A percentile compares a stretch with the other conserved stretches of the same genome.
phyloP scores from a whole-genome alignment of 129 eudicot species.

The Tagetes erecta region DNA sequence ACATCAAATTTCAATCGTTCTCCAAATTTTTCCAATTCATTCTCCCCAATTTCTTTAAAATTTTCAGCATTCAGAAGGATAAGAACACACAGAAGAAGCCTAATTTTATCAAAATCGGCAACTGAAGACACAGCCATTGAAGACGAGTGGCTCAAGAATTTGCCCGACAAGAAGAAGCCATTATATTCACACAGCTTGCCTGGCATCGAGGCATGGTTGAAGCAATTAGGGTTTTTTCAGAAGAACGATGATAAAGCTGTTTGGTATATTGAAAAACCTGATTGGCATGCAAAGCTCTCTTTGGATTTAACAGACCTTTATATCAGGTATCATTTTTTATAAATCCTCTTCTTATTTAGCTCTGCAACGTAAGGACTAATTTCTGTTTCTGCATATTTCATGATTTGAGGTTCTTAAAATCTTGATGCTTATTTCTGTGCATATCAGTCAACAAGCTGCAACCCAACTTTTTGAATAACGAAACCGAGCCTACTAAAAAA shows the following conservation, averaged over 20 bases:
- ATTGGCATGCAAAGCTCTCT: conserved; percentile 89
- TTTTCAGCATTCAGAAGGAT: conserved; percentile 25
- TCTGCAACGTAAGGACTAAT: not conserved
- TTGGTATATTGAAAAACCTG: conserved; percentile 77
- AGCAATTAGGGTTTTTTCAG: conserved; percentile 71
- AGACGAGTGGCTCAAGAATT: conserved; percentile 75
- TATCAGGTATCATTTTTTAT: conserved; percentile 56
- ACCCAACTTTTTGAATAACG: too few species aligned
- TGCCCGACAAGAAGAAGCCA: conserved; percentile 90
- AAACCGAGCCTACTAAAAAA: too few species aligned
- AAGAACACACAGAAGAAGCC: conserved; percentile 35
- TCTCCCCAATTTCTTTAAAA: conserved; percentile 33
- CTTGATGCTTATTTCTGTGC: too few species aligned
- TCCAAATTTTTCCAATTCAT: conserved; percentile 18
- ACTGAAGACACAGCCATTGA: conserved; percentile 46
- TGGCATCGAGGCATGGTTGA: conserved; percentile 80
- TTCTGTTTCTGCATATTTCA: not conserved
- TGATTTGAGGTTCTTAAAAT: conserved; percentile 8
- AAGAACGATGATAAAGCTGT: conserved; percentile 80
- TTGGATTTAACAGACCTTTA: conserved; percentile 85
- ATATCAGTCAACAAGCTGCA: too few species aligned
- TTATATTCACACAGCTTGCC: conserved; percentile 90
- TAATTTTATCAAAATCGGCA: conserved; percentile 41
- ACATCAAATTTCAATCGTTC: conserved; percentile 15
- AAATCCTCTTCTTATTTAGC: not conserved